Evolutionary conservation across 306 rosid species (phyloP), one percentile per base, ranked within the genome.

Genomic region (Castanea crenata): DNA sequence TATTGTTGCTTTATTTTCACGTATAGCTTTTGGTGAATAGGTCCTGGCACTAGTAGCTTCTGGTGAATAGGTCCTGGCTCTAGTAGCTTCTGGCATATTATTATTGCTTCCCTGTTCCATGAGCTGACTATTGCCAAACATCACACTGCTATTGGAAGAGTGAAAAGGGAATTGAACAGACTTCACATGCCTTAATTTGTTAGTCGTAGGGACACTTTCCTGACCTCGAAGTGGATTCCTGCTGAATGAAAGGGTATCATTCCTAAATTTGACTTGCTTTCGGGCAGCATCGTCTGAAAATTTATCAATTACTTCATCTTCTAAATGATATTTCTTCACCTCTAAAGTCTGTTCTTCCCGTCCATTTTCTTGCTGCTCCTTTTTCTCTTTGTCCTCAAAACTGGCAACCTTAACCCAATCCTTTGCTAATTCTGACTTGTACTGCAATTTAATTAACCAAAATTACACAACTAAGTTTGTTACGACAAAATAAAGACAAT

Each of bases 391-490:
- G 71, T 79, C 81, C 68, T 71, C 79, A 51, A 83, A 74, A 83
- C 62, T 73, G 51, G 61, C 77, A 74, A 51, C 6, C 38, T 35
- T 61, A 69, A 74, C 41, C 74, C 84, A 84, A 68, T 76, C 74
- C 75, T 56, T 78, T 14, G 16, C 77, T 31, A 79, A 83, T 83
- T 87, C 83, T 68, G 77, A 19, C 13, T 49, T 74, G 70, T 73
- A 78, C 98, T 90, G 97, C 82, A 85, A 85, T 83, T 82, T 62
- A 85, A 80, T 83, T 46, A 55, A 35, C 72, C 13, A 78, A 59
- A 82, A 61, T 70, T 76, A 54, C 69, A 59, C 6, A 82, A 71
- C 49, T 46, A 78, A 41, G 79, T 76, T 38, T 38, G 51, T 34
- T 56, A 69, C 13, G 15, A 55, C 11, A 61, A 31, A 78, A 74